Evolutionary conservation across 768 basidiomycete genomes (phyloP), one percentile per base, ranked within the genome.

Genomic region (Cystofilobasidium macerans): DNA sequence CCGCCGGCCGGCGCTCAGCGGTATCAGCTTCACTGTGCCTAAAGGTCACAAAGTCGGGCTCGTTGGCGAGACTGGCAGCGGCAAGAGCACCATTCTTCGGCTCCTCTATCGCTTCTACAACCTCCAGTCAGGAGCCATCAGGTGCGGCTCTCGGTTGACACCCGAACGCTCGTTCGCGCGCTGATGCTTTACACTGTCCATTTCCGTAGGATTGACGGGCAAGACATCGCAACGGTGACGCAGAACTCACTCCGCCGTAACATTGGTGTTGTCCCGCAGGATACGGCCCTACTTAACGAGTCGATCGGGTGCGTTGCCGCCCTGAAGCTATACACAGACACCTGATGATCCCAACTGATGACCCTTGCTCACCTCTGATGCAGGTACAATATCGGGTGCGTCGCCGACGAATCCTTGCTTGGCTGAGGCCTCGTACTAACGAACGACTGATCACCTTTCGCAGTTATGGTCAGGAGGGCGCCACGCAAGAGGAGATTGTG

Each of bases 81-180:
- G 71, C 8, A 71, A 71, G 57, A 72, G 69, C 22, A 75, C 75
- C 0, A 84, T 90, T 63, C 76, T 90, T 58, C 86, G 89, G n/a
- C 80, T 93, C 33, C 79, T 98, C 20, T 95, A 89, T 76, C 82
- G 92, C 26, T 91, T 98, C 78, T 95, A 97, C 74, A 92, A 97
- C 71, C 80, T 92, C 18, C 80, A 82, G 22, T 82, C 84, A 62
- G 90, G 90, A 36, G 20, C 33, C 13, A 67, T 67, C 51, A 51
- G n/a, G 56, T 58, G 51, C 33, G 62, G 56, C 1, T 16, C 26
- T 5, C 43, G 16, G 3, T 12, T 7, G 40, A 5, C 22, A 8
- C 36, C 24, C 43, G 6, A 3, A 16, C 51, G 36, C 18, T 22
- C 4, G 8, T 24, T 32, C n/a, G 43, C 18, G 13, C 22, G 3